These are phyloP conservation scores for Sarocladium strictum DNA, from an alignment of 2,329 filamentous ascomycete species.

Conservation along the genomic window DNA sequence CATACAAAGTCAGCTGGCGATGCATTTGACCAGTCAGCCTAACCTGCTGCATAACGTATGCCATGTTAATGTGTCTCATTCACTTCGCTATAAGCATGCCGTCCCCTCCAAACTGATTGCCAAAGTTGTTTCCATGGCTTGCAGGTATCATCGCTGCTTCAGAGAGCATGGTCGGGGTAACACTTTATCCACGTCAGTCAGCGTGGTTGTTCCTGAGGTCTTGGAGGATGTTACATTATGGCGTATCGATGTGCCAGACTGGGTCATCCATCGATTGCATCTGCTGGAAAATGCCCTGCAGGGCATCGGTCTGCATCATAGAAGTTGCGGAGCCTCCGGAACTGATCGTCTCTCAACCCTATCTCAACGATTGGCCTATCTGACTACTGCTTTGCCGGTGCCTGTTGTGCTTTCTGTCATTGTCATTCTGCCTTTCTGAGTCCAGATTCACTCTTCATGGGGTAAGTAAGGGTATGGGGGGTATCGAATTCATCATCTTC, in stretches of 20 bases:
- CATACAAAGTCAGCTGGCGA: background rate
- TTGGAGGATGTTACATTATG: background rate
- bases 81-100: background rate
- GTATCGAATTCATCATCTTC: slow-evolving; percentile 10
- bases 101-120: background rate
- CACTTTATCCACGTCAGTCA: background rate
- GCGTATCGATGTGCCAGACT: background rate
- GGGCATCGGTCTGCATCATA: background rate
- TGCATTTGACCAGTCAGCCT: background rate
- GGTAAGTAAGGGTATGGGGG: background rate
- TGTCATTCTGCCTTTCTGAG: too few species aligned
- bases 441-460: background rate
- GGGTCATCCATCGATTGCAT: background rate
- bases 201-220: background rate
- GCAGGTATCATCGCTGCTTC: background rate
- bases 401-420: too few species aligned
- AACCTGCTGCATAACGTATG: background rate
- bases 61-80: background rate
- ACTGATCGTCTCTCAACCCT: too few species aligned
- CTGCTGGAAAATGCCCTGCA: background rate
- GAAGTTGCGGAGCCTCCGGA: too few species aligned
- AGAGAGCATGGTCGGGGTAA: background rate
- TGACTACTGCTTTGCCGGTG: too few species aligned
- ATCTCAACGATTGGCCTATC: too few species aligned
- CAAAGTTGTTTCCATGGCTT: background rate